Evolutionary conservation across 768 basidiomycete genomes (phyloP).

Genomic region (Mycena belliarum): DNA sequence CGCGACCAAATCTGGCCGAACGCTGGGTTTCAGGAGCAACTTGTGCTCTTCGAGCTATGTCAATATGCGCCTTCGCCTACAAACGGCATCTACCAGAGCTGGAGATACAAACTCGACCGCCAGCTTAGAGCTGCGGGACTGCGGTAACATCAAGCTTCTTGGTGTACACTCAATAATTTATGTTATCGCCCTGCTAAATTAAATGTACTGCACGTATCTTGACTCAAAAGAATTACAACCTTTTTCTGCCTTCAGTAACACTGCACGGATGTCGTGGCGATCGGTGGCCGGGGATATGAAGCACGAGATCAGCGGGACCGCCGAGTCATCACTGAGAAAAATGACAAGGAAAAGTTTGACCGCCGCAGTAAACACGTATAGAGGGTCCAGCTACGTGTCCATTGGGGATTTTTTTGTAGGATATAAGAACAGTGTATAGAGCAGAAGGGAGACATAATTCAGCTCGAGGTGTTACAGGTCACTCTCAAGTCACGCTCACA

Average conservation of each 20-base stretch:
- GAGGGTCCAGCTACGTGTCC: background rate
- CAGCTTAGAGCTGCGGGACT: constrained; percentile 46
- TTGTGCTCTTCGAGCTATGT: constrained; percentile 75
- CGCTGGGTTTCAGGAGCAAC: constrained; percentile 78
- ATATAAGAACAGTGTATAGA: background rate
- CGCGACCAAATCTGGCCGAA: constrained; percentile 80
- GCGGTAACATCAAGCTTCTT: constrained; percentile 13
- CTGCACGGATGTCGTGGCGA: too few relatives aligned
- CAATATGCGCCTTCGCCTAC: constrained; percentile 59
- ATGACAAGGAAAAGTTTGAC: background rate
- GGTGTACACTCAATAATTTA: too few relatives aligned
- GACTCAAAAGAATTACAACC: too few relatives aligned
- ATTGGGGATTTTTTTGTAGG: background rate
- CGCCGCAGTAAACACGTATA: background rate
- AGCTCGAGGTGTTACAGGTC: background rate
- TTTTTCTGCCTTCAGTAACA: too few relatives aligned
- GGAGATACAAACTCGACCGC: constrained; percentile 58
- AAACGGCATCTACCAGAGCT: constrained; percentile 67
- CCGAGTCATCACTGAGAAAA: background rate
- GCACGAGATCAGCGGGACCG: constrained; percentile 3
- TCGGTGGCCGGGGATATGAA: background rate
- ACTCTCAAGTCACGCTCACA: background rate
- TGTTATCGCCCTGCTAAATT: too few relatives aligned
- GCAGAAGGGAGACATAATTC: background rate
- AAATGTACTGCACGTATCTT: background rate